Conservation (phyloP, 169 alveolate genomes). For the Plasmodium vinckei region DNA sequence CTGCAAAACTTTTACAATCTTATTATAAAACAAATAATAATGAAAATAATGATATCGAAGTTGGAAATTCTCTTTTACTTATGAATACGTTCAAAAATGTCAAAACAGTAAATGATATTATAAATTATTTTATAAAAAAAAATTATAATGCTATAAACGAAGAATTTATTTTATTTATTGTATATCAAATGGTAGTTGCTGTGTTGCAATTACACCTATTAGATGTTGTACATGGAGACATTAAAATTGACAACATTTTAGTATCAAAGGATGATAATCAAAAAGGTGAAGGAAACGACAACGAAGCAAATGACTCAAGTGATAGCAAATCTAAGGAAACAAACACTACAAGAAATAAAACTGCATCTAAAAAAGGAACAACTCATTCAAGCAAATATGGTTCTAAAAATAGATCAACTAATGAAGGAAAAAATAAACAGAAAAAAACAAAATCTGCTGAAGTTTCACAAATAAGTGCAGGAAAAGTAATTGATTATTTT, state of each 20-base stretch:
- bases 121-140: constrained; percentile 34
- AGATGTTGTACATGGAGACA: constrained; percentile 68
- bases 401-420: not conserved
- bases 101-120: constrained; percentile 43
- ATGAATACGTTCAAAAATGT: constrained; percentile 58
- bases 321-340: not conserved
- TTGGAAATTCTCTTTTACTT: constrained; percentile 25
- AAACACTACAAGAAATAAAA: not conserved
- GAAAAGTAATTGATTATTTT: not conserved
- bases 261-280: constrained; percentile 16
- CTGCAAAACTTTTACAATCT: not conserved
- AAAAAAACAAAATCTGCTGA: not conserved
- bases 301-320: not conserved
- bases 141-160: constrained; percentile 36
- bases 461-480: not conserved
- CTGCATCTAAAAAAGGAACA: not conserved
- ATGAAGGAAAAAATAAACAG: not conserved
- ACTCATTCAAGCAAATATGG: not conserved
- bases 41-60: not conserved
- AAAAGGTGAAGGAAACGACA: not conserved
- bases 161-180: constrained; percentile 47
- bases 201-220: constrained; percentile 48
- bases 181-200: constrained; percentile 46
- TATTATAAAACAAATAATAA: not conserved
- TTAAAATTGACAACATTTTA: constrained; percentile 69